These are phyloP conservation scores for Gardenia jasminoides DNA, from an alignment of 257 asterid genomes.

Conservation along the genomic window DNA sequence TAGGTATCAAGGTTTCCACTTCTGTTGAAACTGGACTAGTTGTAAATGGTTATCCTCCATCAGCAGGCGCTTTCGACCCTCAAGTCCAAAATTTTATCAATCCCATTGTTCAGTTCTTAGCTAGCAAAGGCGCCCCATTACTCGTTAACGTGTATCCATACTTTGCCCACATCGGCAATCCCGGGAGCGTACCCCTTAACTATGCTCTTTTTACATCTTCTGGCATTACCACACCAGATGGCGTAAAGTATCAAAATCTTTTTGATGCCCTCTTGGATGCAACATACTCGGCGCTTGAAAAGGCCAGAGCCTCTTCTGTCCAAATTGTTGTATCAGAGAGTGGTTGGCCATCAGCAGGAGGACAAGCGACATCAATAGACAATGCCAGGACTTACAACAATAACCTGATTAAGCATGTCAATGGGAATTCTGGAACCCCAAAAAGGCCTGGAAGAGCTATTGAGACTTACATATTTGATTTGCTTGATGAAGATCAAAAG, in stretches of 20 bases:
- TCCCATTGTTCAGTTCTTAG: constrained; percentile 32
- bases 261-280: constrained; percentile 41
- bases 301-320: constrained; percentile 27
- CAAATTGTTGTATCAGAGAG: constrained; percentile 40
- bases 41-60: constrained; percentile 27
- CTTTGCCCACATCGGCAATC: constrained; percentile 14
- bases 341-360: constrained; percentile 44
- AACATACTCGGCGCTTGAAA: constrained; percentile 32
- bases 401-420: constrained; percentile 24
- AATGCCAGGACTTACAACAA: constrained; percentile 30
- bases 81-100: constrained; percentile 14
- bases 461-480: constrained; percentile 35
- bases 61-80: constrained; percentile 20
- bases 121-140: constrained; percentile 16
- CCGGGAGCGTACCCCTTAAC: constrained; percentile 8
- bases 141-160: constrained; percentile 37
- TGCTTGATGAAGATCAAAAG: constrained; percentile 35
- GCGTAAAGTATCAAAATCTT: constrained; percentile 24
- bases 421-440: constrained; percentile 23
- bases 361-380: constrained; percentile 21
- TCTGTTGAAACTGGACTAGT: constrained; percentile 37
- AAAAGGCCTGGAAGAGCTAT: constrained; percentile 29
- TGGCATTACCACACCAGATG: constrained; percentile 22
- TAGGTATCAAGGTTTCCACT: constrained; percentile 38
- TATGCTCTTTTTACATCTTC: constrained; percentile 35